Conservation (phyloP, 2,329 filamentous ascomycete genomes). For the Apiospora saccharicola region DNA sequence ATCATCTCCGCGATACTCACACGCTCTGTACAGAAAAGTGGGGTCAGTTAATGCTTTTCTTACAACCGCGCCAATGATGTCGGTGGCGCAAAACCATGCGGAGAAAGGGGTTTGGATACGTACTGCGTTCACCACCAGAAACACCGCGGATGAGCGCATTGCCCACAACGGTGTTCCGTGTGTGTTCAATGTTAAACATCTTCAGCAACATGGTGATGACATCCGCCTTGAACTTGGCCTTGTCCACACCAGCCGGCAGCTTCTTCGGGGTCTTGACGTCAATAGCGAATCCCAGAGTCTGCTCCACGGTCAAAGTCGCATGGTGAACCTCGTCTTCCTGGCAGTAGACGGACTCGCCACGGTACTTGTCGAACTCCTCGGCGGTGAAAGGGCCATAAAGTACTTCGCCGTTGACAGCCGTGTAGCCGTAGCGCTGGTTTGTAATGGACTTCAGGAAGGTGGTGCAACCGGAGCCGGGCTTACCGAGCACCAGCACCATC, state of each 20-base stretch:
- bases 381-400: constrained; percentile 77
- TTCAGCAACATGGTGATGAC: constrained; percentile 79
- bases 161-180: constrained; percentile 83
- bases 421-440: constrained; percentile 69
- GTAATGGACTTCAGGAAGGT: constrained; percentile 74
- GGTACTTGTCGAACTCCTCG: constrained; percentile 75
- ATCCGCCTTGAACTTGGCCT: constrained; percentile 77
- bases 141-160: constrained; percentile 83
- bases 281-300: constrained; percentile 85
- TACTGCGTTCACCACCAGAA: constrained; percentile 75
- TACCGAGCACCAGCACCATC: constrained; percentile 85
- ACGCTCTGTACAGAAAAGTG: constrained; percentile 54
- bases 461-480: constrained; percentile 76
- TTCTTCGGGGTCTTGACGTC: constrained; percentile 87
- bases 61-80: background rate
- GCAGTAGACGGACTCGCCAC: constrained; percentile 86
- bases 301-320: constrained; percentile 84
- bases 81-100: background rate
- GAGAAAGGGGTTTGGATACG: background rate
- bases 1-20: constrained; percentile 87
- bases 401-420: constrained; percentile 70
- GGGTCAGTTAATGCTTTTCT: background rate
- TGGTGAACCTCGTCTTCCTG: constrained; percentile 88
- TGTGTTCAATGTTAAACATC: constrained; percentile 96
- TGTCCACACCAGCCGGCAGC: constrained; percentile 75